Percentiles rank a stretch among this genome's conserved stretches.
Evolutionary conservation across 2,329 filamentous ascomycete genomes (phyloP).

Genomic region (Colletotrichum horii): DNA sequence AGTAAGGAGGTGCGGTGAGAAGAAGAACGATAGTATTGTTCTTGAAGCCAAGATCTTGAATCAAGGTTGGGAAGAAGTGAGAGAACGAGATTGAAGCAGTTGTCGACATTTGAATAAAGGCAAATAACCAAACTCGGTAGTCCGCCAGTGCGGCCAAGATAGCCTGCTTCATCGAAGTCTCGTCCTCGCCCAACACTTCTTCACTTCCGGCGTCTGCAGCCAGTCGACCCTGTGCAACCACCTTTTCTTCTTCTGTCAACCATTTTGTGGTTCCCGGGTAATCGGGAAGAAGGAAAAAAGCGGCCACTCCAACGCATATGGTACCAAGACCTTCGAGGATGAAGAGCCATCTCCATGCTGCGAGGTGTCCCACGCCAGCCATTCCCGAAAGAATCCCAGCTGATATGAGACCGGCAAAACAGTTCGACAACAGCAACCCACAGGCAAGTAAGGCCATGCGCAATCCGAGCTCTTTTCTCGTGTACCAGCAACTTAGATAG

Average conservation of each 20-base stretch:
- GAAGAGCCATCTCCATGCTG: constrained; percentile 82
- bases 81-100: background rate
- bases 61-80: constrained; percentile 31
- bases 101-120: background rate
- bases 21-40: constrained; percentile 27
- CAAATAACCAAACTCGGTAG: background rate
- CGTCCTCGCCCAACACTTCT: background rate
- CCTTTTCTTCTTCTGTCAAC: constrained; percentile 2
- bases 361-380: constrained; percentile 47
- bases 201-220: background rate
- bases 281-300: constrained; percentile 26
- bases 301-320: constrained; percentile 46
- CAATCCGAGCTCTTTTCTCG: constrained; percentile 67
- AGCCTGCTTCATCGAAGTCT: background rate
- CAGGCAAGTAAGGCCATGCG: constrained; percentile 54
- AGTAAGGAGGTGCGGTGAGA: constrained; percentile 33
- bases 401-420: constrained; percentile 66
- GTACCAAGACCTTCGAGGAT: constrained; percentile 67
- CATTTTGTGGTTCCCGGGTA: constrained; percentile 23
- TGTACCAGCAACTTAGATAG: constrained; percentile 71
- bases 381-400: constrained; percentile 62
- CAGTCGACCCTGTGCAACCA: background rate
- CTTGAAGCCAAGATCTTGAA: constrained; percentile 27
- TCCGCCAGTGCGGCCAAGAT: background rate
- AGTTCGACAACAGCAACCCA: constrained; percentile 22